phyloP scores from a whole-genome alignment of 2,329 filamentous ascomycete species.

The Aureobasidium sp. region DNA sequence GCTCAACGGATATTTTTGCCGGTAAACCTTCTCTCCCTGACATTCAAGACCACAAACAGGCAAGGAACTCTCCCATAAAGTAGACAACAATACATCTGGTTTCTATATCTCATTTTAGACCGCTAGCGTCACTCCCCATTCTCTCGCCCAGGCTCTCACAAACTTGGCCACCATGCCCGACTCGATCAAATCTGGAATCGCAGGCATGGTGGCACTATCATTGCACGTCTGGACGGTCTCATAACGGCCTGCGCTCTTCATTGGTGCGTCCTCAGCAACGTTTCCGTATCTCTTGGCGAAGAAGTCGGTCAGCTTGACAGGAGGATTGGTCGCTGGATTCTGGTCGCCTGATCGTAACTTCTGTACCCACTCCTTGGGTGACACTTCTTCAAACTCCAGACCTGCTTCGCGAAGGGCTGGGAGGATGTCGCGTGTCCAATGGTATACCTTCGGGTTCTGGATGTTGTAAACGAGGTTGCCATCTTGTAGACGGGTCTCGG shows the following conservation, averaged over 20 bases:
- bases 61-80: too few species aligned
- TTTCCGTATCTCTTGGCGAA: conserved; percentile 27
- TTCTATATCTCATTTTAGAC: not conserved
- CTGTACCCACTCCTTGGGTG: conserved; percentile 23
- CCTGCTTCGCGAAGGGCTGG: conserved; percentile 36
- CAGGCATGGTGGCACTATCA: conserved; percentile 18
- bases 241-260: conserved; percentile 19
- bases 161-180: conserved; percentile 23
- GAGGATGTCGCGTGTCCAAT: conserved; percentile 49
- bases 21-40: not conserved
- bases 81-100: too few species aligned
- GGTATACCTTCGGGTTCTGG: conserved; percentile 43
- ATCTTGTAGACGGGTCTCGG: not conserved
- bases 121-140: conserved; percentile 16
- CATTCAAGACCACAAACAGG: not conserved
- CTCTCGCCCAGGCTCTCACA: conserved; percentile 21
- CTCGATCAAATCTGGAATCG: conserved; percentile 19
- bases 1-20: not conserved
- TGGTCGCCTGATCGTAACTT: conserved; percentile 21
- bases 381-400: conserved; percentile 22
- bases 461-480: conserved; percentile 28
- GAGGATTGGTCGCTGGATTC: conserved; percentile 27
- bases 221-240: conserved; percentile 20
- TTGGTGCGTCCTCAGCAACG: conserved; percentile 12
- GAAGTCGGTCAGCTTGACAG: conserved; percentile 29